Evolutionary conservation across 2,329 filamentous ascomycete genomes (phyloP).

Genomic region (Beauveria medogensis): DNA sequence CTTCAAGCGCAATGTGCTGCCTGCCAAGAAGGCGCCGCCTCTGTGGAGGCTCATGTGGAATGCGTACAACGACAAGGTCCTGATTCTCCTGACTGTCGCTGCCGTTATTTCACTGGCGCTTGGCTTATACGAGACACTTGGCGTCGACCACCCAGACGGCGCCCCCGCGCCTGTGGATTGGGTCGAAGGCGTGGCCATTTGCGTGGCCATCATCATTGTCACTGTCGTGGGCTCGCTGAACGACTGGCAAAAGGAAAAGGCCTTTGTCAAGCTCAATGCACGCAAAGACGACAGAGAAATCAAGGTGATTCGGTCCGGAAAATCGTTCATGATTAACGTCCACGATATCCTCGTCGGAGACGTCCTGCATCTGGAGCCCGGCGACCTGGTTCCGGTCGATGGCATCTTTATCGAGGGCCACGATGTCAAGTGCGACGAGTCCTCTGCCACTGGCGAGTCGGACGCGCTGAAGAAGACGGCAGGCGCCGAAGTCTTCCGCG

Average conservation of each 20-base stretch:
- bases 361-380: slow-evolving; percentile 59
- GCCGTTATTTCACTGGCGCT: slow-evolving; percentile 61
- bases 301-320: slow-evolving; percentile 60
- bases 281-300: slow-evolving; percentile 58
- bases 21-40: slow-evolving; percentile 54
- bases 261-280: slow-evolving; percentile 54
- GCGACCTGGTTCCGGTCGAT: slow-evolving; percentile 63
- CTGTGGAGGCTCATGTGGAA: slow-evolving; percentile 58
- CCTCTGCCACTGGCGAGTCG: slow-evolving; percentile 65
- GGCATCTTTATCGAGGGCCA: slow-evolving; percentile 56
- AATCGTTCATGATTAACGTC: slow-evolving; percentile 53
- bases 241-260: slow-evolving; percentile 61
- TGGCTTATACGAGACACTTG: slow-evolving; percentile 60
- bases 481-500: slow-evolving; percentile 49
- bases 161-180: slow-evolving; percentile 45
- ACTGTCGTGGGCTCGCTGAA: slow-evolving; percentile 55
- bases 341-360: slow-evolving; percentile 63
- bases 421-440: slow-evolving; percentile 58
- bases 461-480: slow-evolving; percentile 61
- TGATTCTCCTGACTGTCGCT: slow-evolving; percentile 61
- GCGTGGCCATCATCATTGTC: slow-evolving; percentile 56
- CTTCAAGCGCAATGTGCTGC: slow-evolving; percentile 47
- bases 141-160: slow-evolving; percentile 20
- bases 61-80: slow-evolving; percentile 66
- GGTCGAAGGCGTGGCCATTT: slow-evolving; percentile 61